Conservation (phyloP, 306 rosid genomes). For the Fragaria ananassa region DNA sequence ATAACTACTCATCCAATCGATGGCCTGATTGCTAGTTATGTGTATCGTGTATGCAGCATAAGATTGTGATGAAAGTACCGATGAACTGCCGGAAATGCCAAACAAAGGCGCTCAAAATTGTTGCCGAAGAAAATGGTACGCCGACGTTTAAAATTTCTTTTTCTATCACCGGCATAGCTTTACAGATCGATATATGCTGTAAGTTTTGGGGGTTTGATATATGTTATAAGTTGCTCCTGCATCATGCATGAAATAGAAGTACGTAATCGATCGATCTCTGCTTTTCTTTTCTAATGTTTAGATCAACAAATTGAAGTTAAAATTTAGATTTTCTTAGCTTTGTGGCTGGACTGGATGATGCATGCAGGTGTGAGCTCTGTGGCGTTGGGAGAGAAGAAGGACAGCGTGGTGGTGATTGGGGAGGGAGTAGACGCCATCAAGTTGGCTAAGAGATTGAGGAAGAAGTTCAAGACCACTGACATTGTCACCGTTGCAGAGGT, state of each 20-base stretch:
- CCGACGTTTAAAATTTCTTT: too few species aligned
- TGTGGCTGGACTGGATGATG: not conserved
- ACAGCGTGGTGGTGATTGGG: conserved; percentile 46
- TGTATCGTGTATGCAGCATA: not conserved
- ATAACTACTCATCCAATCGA: not conserved
- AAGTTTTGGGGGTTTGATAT: too few species aligned
- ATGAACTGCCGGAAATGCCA: conserved; percentile 48
- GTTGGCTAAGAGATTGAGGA: conserved; percentile 30
- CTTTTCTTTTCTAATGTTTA: too few species aligned
- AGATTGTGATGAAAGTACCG: too few species aligned
- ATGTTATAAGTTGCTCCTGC: too few species aligned
- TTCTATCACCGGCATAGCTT: too few species aligned
- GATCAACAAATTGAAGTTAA: too few species aligned
- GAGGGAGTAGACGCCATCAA: conserved; percentile 9
- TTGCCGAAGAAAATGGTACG: conserved; percentile 7
- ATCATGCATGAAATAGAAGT: too few species aligned
- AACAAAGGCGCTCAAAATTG: conserved; percentile 32
- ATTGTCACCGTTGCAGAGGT: conserved; percentile 21
- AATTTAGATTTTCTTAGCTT: not conserved
- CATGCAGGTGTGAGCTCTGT: conserved; percentile 45
- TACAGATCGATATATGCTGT: too few species aligned
- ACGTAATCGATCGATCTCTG: too few species aligned
- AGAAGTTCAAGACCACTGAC: conserved; percentile 39
- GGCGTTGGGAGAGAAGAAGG: conserved; percentile 37
- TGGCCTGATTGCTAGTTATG: not conserved